Evolutionary conservation across 148 eudicot genomes (phyloP), one percentile per base, ranked within the genome.

Genomic region (Selenicereus undatus): DNA sequence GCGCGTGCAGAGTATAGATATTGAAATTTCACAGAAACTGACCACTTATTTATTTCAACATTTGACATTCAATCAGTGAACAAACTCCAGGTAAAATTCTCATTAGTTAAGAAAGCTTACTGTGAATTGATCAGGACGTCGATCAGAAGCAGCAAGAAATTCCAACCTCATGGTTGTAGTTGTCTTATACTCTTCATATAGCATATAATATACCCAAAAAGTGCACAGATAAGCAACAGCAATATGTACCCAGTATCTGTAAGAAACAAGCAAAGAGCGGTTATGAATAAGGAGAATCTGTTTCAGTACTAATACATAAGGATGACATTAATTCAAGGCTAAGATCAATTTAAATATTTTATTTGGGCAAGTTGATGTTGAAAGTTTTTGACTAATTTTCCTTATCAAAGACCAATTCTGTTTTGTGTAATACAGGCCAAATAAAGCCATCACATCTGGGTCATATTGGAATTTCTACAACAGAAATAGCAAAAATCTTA

Each of bases 91-190:
- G 35, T 27, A 36, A 27, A 66, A 11, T 56, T 76, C 8, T 30
- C 43, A 58, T 32, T 32, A 56, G 14, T 21, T 26, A 66, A 50
- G 70, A 81, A 73, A 11, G 78, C 93, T 90, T 89, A 92, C 95
- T 8, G 93, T 88, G 85, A 88, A 92, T 79, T 92, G 97, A 89
- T 96, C 98, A 0, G 99, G 97, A 74, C 94, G 93, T 77, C 99
- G 91, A 68, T 84, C 88, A 62, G 87, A 89, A 84, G 93, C 85
- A 84, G 99, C 93, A 70, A 94, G 85, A 82, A 92, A 96, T n/a
- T 81, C 83, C 85, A 94, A 85, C 85, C 99, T 92, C 95, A 89
- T 84, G 75, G 79, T 79, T 58, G 88, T 85, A 62, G 92, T 75
- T 27, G 88, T 92, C 83, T 88, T 81, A 82, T 96, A 96, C 79